These are phyloP conservation scores for Stephania cephalantha DNA, from an alignment of 164 flowering plant species.

Conservation along the genomic window DNA sequence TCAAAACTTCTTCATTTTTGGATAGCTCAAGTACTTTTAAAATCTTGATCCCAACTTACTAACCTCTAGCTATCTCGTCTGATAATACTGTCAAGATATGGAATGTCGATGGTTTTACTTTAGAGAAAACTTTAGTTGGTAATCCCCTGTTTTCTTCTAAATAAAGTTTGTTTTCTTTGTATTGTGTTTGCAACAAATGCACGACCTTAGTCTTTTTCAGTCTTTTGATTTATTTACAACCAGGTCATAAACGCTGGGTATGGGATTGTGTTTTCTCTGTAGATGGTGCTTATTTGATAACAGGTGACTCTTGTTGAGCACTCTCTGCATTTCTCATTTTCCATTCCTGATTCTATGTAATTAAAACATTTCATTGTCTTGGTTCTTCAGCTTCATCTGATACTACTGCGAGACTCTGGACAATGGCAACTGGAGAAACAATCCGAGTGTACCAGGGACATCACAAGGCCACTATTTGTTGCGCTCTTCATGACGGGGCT, in stretches of 20 bases:
- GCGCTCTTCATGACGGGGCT: slow-evolving; percentile 92
- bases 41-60: neutral
- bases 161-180: neutral
- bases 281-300: slow-evolving; percentile 92
- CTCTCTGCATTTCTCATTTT: neutral
- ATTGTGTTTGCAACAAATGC: neutral
- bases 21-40: neutral
- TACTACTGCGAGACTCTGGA: slow-evolving; percentile 81
- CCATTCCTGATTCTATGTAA: neutral
- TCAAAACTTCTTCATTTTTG: neutral
- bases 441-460: slow-evolving; percentile 77
- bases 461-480: slow-evolving; percentile 83
- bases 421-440: slow-evolving; percentile 59
- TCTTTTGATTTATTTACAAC: neutral
- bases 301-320: slow-evolving; percentile 44
- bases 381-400: slow-evolving; percentile 76
- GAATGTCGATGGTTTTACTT: slow-evolving; percentile 92
- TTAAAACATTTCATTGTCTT: neutral
- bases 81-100: slow-evolving; percentile 93
- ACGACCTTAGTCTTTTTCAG: neutral
- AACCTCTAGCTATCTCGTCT: slow-evolving; percentile 36
- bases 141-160: neutral
- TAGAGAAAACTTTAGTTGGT: slow-evolving; percentile 81
- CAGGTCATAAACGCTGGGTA: slow-evolving; percentile 97
- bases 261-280: slow-evolving; percentile 98